phyloP scores from a whole-genome alignment of 2,329 filamentous ascomycete species.

The Trichophyton benhamiae region DNA sequence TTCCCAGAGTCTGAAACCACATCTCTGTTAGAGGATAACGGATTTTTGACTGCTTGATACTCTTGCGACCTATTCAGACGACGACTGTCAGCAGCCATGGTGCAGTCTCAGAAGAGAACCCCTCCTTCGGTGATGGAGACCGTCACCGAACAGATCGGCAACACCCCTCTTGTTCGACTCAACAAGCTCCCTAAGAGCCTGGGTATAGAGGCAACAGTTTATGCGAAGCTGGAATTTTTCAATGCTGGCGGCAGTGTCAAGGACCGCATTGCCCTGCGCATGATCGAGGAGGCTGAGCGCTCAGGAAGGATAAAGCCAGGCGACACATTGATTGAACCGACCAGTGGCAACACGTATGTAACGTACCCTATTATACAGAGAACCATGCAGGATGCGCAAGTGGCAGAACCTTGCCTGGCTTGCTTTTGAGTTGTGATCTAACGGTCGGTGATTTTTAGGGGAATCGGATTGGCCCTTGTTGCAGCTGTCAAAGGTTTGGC shows the following conservation, averaged over 20 bases:
- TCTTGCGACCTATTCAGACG: neutral
- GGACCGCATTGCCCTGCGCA: slow-evolving; percentile 87
- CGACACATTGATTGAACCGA: slow-evolving; percentile 94
- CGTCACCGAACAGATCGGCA: slow-evolving; percentile 80
- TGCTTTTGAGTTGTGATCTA: neutral
- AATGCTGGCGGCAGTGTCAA: slow-evolving; percentile 91
- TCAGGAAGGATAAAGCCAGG: slow-evolving; percentile 90
- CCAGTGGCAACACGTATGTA: slow-evolving; percentile 77
- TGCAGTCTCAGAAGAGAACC: slow-evolving; percentile 13
- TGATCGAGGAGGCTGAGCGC: slow-evolving; percentile 92
- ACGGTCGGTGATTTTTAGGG: slow-evolving; percentile 32
- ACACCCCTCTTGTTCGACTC: slow-evolving; percentile 86
- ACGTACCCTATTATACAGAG: too few species aligned
- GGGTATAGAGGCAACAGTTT: slow-evolving; percentile 78
- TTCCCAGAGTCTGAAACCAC: neutral
- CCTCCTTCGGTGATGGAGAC: slow-evolving; percentile 49
- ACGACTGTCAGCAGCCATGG: neutral
- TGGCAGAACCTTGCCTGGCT: neutral
- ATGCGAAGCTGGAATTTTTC: slow-evolving; percentile 85
- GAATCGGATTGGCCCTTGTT: slow-evolving; percentile 87
- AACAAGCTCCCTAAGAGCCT: slow-evolving; percentile 87
- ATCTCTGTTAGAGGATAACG: neutral
- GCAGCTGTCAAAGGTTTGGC: slow-evolving; percentile 66
- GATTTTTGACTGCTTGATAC: neutral
- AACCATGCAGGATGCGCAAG: neutral